Evolutionary conservation across 1,284 basidiomycete genomes (phyloP).

Genomic region (Marasmius tenuissimus): DNA sequence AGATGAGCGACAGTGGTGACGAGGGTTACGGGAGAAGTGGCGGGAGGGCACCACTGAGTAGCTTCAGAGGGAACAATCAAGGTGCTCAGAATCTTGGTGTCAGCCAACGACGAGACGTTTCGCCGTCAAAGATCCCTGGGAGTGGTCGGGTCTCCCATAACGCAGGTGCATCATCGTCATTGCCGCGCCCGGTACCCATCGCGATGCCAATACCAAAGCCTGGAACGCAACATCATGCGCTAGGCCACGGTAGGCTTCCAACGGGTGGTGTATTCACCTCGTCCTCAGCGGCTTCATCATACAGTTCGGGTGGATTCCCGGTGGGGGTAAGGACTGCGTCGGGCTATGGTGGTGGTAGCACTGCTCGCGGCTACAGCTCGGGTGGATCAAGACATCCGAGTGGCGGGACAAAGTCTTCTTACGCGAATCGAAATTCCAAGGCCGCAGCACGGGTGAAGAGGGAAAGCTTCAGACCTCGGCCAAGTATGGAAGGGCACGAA

Average conservation of each 20-base stretch:
- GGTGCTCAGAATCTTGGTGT: background rate
- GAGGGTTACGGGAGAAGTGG: slow-evolving; percentile 19
- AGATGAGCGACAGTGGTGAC: slow-evolving; percentile 31
- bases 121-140: slow-evolving; percentile 47
- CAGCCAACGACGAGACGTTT: slow-evolving; percentile 28
- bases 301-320: slow-evolving; percentile 23
- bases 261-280: slow-evolving; percentile 22
- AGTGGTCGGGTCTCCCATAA: slow-evolving; percentile 23
- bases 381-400: slow-evolving; percentile 8
- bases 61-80: slow-evolving; percentile 12
- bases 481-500: slow-evolving; percentile 52
- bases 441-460: slow-evolving; percentile 51
- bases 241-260: slow-evolving; percentile 51
- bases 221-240: slow-evolving; percentile 47
- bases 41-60: slow-evolving; percentile 31
- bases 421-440: slow-evolving; percentile 31
- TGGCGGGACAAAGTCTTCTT: slow-evolving; percentile 21
- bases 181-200: slow-evolving; percentile 33
- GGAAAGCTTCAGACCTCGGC: slow-evolving; percentile 78
- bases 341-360: slow-evolving; percentile 2
- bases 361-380: slow-evolving; percentile 1
- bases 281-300: slow-evolving; percentile 16
- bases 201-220: slow-evolving; percentile 47
- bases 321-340: slow-evolving; percentile 15
- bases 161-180: slow-evolving; percentile 26